Evolutionary conservation across 2,329 filamentous ascomycete species (phyloP).

Genomic region (Verticillium isaacii): DNA sequence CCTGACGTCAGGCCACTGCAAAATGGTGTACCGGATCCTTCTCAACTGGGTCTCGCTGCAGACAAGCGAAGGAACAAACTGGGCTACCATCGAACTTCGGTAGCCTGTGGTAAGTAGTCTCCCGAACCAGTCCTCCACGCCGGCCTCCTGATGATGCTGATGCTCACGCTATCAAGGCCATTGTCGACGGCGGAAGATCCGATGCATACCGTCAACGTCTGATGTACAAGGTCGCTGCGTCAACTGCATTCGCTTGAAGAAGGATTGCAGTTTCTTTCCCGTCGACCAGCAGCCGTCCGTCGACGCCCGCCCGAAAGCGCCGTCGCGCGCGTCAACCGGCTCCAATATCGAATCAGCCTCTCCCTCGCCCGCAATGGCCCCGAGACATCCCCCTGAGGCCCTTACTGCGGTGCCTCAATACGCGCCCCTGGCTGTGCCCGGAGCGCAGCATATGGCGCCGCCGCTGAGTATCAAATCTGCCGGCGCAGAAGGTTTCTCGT

Average conservation of each 20-base stretch:
- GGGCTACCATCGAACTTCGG: constrained; percentile 90
- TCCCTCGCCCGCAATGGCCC: constrained; percentile 41
- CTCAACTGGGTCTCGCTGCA: constrained; percentile 28
- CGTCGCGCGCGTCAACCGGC: constrained; percentile 31
- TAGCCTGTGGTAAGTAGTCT: constrained; percentile 80
- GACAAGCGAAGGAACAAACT: constrained; percentile 77
- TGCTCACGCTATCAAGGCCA: constrained; percentile 55
- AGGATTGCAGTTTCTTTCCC: constrained; percentile 88
- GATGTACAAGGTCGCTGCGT: constrained; percentile 75
- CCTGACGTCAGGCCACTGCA: constrained; percentile 40
- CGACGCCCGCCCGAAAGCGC: constrained; percentile 37
- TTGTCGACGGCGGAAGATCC: constrained; percentile 88
- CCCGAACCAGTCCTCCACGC: too few relatives aligned
- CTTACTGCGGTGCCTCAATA: constrained; percentile 32
- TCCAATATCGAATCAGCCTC: constrained; percentile 38
- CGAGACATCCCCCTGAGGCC: constrained; percentile 35
- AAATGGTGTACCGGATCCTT: constrained; percentile 27
- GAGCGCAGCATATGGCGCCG: constrained; percentile 40
- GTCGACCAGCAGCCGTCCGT: constrained; percentile 67
- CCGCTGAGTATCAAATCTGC: constrained; percentile 31
- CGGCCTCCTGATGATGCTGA: not conserved
- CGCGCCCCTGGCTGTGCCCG: constrained; percentile 36
- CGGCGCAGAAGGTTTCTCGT: constrained; percentile 28
- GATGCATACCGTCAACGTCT: constrained; percentile 73
- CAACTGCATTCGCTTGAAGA: constrained; percentile 91